phyloP scores from a whole-genome alignment of 805 yeast species.

The Kluyveromyces wickerhamii region DNA sequence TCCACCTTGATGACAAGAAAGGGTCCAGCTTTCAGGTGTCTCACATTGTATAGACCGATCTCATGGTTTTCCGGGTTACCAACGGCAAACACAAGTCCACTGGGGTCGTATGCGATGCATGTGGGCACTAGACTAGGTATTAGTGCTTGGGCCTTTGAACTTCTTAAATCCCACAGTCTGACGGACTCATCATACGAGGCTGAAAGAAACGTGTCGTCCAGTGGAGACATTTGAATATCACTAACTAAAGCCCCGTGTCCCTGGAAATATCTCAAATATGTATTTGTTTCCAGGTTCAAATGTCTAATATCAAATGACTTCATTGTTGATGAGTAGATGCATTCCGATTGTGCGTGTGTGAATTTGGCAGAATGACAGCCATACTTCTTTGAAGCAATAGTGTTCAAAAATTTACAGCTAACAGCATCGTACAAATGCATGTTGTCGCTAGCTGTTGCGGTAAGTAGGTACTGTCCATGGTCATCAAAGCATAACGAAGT shows the following conservation, averaged over 20 bases:
- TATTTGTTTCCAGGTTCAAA: conserved; percentile 67
- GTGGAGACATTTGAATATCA: conserved; percentile 65
- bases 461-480: conserved; percentile 65
- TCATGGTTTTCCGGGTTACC: conserved; percentile 39
- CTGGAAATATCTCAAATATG: conserved; percentile 73
- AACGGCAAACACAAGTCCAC: conserved; percentile 73
- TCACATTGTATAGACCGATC: conserved; percentile 54
- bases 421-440: conserved; percentile 77
- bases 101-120: conserved; percentile 70
- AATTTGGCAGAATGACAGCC: conserved; percentile 86
- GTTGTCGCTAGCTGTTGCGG: conserved; percentile 74
- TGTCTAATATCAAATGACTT: conserved; percentile 70
- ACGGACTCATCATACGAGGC: conserved; percentile 73
- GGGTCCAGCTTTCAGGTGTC: conserved; percentile 50
- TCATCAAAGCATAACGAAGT: conserved; percentile 77
- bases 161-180: conserved; percentile 78
- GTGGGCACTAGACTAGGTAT: conserved; percentile 48
- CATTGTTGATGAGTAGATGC: conserved; percentile 78
- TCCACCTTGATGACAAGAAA: conserved; percentile 40
- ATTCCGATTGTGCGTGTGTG: conserved; percentile 62
- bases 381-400: conserved; percentile 78
- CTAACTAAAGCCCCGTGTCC: conserved; percentile 81
- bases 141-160: conserved; percentile 56
- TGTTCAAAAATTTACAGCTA: conserved; percentile 58
- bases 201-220: conserved; percentile 54